phyloP scores from a whole-genome alignment of 2,329 filamentous ascomycete genomes.

The Aureobasidium melanogenum region DNA sequence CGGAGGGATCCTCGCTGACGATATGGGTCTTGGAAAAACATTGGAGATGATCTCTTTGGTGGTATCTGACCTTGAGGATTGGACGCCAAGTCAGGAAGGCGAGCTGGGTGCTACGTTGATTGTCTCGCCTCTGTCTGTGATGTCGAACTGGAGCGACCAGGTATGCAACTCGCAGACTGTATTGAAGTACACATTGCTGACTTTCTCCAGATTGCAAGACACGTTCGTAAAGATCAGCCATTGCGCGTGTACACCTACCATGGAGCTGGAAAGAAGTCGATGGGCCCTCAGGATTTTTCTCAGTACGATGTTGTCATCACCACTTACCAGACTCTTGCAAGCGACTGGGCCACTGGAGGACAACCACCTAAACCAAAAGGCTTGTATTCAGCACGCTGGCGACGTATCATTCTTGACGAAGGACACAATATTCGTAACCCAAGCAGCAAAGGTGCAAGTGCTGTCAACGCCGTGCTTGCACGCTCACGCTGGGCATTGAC shows the following conservation, averaged over 20 bases:
- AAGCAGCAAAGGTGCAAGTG: constrained; percentile 60
- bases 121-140: constrained; percentile 71
- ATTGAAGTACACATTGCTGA: not conserved
- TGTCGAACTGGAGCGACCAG: constrained; percentile 84
- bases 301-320: constrained; percentile 72
- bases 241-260: constrained; percentile 69
- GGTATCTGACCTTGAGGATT: constrained; percentile 40
- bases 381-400: constrained; percentile 61
- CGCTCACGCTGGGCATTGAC: constrained; percentile 71
- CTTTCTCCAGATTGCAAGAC: constrained; percentile 47
- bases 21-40: constrained; percentile 90
- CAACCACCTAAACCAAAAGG: constrained; percentile 34
- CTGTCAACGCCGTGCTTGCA: constrained; percentile 58
- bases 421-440: constrained; percentile 76
- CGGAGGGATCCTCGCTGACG: constrained; percentile 80
- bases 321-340: constrained; percentile 68
- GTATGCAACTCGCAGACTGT: not conserved
- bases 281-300: constrained; percentile 47
- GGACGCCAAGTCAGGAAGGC: constrained; percentile 9
- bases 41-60: constrained; percentile 77
- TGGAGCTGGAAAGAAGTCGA: constrained; percentile 50
- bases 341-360: constrained; percentile 46
- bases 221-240: constrained; percentile 55
- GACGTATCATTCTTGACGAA: constrained; percentile 72
- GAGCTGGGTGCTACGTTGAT: constrained; percentile 61